Base-by-base conservation (phyloP, 768 basidiomycete genomes). In the Phylloporus scabripes region DNA sequence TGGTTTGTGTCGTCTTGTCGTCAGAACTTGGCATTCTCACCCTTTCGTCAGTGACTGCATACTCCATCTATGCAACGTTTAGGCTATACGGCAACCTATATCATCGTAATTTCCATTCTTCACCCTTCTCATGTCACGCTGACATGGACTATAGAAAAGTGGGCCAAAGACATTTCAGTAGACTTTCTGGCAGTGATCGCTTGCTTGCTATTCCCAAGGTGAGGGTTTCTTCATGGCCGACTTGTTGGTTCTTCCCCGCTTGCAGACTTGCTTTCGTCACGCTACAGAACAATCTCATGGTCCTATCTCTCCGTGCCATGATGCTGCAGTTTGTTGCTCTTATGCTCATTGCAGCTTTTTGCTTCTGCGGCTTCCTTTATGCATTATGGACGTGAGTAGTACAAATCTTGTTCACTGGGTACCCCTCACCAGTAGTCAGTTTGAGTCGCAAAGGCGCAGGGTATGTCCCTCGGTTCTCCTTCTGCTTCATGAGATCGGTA, bases 341-440 rank as follows among this genome's bases (percentile, higher is more conserved):
- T 20, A 90, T 92, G 87, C 60, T 83, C 26, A 86, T 92, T 15
- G 91, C 92, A 5, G 82, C 79, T 1, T 94, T 92, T 62, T 94
- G 92, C 61, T 96, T 96, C 63, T 81, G 83, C 29, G 93, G 93
- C 3, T 97, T 97, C 66, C 66, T 92, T 39, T 97, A 96, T 68
- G 92, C 91, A 0, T 72, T 97, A 9, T 96, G 86, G 86, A 96
- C 92, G 81, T 92, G 70, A 63, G 92, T 81, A 2, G 5, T 36
- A 44, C 31, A 34, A 14, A 36, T 45, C 28, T 23, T 26, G 2
- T 21, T 31, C 15, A 41, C n/a, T n/a, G 18, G 48, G 41, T 32
- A 2, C 9, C 4, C 12, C 42, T 64, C 21, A 66, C 44, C 17
- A 21, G 31, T 15, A 4, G 15, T 23, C 55, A 90, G 87, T 11